Evolutionary conservation across 2,329 filamentous ascomycete species (phyloP).

Genomic region (Trichophyton verrucosum): DNA sequence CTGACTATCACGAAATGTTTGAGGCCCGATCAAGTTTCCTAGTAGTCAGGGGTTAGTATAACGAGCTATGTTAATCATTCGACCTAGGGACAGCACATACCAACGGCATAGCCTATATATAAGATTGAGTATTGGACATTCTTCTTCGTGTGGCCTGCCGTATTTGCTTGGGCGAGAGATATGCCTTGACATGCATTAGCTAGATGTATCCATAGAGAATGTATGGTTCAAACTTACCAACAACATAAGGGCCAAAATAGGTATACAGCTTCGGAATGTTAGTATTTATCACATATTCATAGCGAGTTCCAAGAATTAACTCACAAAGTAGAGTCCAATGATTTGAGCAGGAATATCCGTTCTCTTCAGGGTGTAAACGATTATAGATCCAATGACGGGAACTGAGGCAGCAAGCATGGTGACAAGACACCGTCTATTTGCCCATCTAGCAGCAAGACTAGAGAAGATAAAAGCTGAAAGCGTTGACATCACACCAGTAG

Average conservation of each 20-base stretch:
- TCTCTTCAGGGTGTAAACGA: slow-evolving; percentile 21
- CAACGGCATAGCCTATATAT: slow-evolving; percentile 30
- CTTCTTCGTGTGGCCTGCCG: slow-evolving; percentile 32
- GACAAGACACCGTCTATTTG: slow-evolving; percentile 21
- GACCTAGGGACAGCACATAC: slow-evolving; percentile 8
- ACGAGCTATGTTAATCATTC: neutral
- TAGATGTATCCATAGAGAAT: neutral
- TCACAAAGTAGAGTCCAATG: slow-evolving; percentile 28
- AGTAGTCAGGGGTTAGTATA: neutral
- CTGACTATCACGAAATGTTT: slow-evolving; percentile 30
- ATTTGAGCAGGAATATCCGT: slow-evolving; percentile 29
- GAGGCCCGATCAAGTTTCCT: slow-evolving; percentile 33
- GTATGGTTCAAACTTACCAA: slow-evolving; percentile 12
- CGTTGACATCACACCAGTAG: slow-evolving; percentile 24
- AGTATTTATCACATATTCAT: neutral
- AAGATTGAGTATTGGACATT: slow-evolving; percentile 28
- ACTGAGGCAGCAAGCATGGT: slow-evolving; percentile 21
- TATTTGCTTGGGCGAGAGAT: slow-evolving; percentile 20
- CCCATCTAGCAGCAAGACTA: slow-evolving; percentile 21
- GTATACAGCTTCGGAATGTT: slow-evolving; percentile 22
- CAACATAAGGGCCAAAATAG: slow-evolving; percentile 26
- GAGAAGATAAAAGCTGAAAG: slow-evolving; percentile 22
- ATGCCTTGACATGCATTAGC: slow-evolving; percentile 6
- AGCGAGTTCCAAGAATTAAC: neutral
- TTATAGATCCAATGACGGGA: slow-evolving; percentile 21